Base-by-base conservation (phyloP, 2,329 filamentous ascomycete genomes). In the Truncatella angustata region DNA sequence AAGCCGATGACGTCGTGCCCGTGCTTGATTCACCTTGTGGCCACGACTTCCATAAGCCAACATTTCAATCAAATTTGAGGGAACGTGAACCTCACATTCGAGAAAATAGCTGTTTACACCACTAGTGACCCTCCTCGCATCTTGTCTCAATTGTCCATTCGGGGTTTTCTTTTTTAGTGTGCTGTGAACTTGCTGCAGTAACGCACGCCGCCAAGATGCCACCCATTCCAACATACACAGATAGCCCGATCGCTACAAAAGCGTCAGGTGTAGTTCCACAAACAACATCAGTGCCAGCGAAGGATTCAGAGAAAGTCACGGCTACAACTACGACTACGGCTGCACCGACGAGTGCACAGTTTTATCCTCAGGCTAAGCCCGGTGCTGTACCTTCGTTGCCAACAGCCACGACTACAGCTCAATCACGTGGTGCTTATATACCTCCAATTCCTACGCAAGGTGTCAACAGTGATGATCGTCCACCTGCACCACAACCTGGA, bases 161-260 rank as follows among this genome's bases (percentile, higher is more conserved):
- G n/a, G n/a, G n/a, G n/a, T n/a, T n/a, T n/a, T n/a, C n/a, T n/a
- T n/a, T n/a, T n/a, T n/a, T n/a, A n/a, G n/a, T n/a, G n/a, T n/a
- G n/a, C n/a, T n/a, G n/a, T n/a, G n/a, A n/a, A n/a, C n/a, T n/a
- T n/a, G n/a, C n/a, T n/a, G n/a, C n/a, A n/a, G n/a, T n/a, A n/a
- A n/a, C n/a, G n/a, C n/a, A 26, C 43, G n/a, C 12, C 32, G 32
- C 53, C 62, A 70, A 43, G n/a, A 86, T 86, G 82, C 74, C 82
- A 45, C 76, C 81, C n/a, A 78, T 86, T 55, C 79, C 77, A 44
- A 76, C 85, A 37, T 82, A 84, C 66, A 78, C 75, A 32, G 67
- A 78, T 50, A 83, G 80, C 64, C 82, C 83, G 42, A 83, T 86
- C 65, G 76, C 79, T 34, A 70, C 76, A 53, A 84, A 82, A 67